These are phyloP conservation scores for Tetracladium marchalianum DNA, from an alignment of 495 filamentous ascomycete genomes.

Conservation along the genomic window DNA sequence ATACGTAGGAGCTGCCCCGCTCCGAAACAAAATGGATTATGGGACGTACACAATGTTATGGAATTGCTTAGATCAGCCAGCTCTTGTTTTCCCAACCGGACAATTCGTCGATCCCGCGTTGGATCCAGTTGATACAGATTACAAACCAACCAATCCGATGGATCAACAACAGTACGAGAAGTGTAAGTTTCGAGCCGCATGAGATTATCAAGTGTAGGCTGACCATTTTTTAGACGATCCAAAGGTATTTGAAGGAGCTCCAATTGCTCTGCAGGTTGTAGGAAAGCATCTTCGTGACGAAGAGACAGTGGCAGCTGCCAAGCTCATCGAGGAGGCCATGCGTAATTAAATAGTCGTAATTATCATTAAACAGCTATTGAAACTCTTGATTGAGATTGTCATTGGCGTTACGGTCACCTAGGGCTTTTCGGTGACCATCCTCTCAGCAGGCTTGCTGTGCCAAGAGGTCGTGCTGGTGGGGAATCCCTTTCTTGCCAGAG, in stretches of 20 bases:
- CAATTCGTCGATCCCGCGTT: neutral
- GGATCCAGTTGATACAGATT: neutral
- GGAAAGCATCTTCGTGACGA: conserved; percentile 35
- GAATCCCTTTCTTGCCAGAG: no score
- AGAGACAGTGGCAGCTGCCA: conserved; percentile 22
- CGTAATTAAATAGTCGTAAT: conserved; percentile 9
- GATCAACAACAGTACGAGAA: conserved; percentile 1
- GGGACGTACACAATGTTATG: conserved; percentile 7
- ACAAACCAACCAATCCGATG: neutral
- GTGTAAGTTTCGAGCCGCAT: neutral
- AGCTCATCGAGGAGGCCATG: conserved; percentile 16
- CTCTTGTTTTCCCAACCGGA: conserved; percentile 5
- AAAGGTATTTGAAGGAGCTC: conserved; percentile 29
- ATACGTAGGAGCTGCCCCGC: conserved; percentile 4
- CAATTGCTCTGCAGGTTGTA: conserved; percentile 34
- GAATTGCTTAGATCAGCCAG: conserved; percentile 9
- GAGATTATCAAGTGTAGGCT: neutral
- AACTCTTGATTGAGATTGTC: no score
- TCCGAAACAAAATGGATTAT: neutral
- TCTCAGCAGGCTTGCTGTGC: no score
- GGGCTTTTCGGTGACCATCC: no score
- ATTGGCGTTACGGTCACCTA: no score
- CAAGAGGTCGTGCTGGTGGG: no score
- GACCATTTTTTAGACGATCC: conserved; percentile 19
- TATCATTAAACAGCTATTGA: no score